Percentiles rank a stretch among this genome's conserved stretches.
Evolutionary conservation across 108 stramenopile species (phyloP).

Genomic region (Cyclotella baltica): DNA sequence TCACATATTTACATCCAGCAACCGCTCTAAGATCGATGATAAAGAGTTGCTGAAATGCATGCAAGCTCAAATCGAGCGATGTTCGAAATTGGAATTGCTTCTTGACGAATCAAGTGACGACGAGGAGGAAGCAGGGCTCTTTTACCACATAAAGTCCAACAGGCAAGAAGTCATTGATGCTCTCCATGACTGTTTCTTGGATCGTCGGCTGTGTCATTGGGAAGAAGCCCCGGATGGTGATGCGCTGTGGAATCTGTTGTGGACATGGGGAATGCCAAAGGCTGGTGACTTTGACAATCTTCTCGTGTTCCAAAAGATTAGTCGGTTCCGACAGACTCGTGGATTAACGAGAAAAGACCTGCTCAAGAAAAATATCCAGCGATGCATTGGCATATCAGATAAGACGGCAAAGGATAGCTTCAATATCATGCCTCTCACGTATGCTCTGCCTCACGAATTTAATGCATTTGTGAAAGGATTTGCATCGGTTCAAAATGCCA

Average conservation of each 20-base stretch:
- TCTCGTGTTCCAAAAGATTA: constrained; percentile 53
- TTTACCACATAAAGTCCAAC: constrained; percentile 45
- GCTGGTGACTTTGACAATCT: constrained; percentile 41
- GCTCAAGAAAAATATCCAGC: constrained; percentile 76
- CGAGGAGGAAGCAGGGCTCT: constrained; percentile 4
- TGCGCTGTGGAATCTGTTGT: constrained; percentile 51
- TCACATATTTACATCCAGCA: constrained; percentile 23
- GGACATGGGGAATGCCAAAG: constrained; percentile 52
- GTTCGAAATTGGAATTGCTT: neutral
- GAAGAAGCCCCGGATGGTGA: constrained; percentile 16
- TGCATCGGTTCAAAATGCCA: constrained; percentile 23
- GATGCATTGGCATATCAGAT: constrained; percentile 35
- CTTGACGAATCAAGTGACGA: neutral
- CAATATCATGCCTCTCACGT: constrained; percentile 83
- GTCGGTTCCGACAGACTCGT: constrained; percentile 39
- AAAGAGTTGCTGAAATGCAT: constrained; percentile 36
- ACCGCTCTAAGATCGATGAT: constrained; percentile 9
- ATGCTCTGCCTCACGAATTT: constrained; percentile 77
- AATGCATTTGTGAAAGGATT: constrained; percentile 50
- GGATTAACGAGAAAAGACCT: constrained; percentile 65
- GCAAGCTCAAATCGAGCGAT: constrained; percentile 34
- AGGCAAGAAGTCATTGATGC: constrained; percentile 46
- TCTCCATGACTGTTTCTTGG: constrained; percentile 26
- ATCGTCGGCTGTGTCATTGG: constrained; percentile 23
- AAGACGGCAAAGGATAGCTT: constrained; percentile 35